Evolutionary conservation across 192 early-diverging fungal genomes (phyloP).

Genomic region (Backusella macrospora): DNA sequence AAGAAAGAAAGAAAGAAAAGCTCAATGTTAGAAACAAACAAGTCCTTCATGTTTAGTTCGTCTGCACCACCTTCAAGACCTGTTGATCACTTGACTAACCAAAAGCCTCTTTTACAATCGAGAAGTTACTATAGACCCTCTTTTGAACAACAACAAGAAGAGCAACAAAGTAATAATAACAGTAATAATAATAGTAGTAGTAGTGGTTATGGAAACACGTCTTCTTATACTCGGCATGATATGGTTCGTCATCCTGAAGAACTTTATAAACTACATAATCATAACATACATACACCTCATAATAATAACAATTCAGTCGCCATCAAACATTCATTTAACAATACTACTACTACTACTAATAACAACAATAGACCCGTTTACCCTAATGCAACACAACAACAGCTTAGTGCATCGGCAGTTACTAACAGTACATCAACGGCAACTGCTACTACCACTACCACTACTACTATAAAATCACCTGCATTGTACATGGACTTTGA

Average conservation of each 20-base stretch:
- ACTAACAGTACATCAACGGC: not conserved
- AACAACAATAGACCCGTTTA: constrained; percentile 5
- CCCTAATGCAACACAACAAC: not conserved
- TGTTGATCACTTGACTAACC: constrained; percentile 15
- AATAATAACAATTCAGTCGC: not conserved
- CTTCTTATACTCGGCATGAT: not conserved
- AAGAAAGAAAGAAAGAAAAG: not conserved
- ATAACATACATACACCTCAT: constrained; percentile 2
- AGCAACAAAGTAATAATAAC: not conserved
- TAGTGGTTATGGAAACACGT: no score
- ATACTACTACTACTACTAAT: no score
- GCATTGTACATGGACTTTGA: not conserved
- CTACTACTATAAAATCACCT: not conserved
- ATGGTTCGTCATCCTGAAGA: constrained; percentile 11
- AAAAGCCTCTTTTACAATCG: constrained; percentile 10
- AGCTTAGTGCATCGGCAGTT: no score
- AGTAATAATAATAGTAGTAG: not conserved
- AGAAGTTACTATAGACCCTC: constrained; percentile 9
- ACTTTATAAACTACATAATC: constrained; percentile 14
- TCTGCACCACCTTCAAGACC: constrained; percentile 15
- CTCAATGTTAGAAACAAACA: constrained; percentile 33
- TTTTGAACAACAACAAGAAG: not conserved
- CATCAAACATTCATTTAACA: constrained; percentile 5
- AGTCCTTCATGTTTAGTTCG: constrained; percentile 29
- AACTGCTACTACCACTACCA: not conserved